Evolutionary conservation across 176 grass and related monocot species (phyloP).

Genomic region (Poa pratensis): DNA sequence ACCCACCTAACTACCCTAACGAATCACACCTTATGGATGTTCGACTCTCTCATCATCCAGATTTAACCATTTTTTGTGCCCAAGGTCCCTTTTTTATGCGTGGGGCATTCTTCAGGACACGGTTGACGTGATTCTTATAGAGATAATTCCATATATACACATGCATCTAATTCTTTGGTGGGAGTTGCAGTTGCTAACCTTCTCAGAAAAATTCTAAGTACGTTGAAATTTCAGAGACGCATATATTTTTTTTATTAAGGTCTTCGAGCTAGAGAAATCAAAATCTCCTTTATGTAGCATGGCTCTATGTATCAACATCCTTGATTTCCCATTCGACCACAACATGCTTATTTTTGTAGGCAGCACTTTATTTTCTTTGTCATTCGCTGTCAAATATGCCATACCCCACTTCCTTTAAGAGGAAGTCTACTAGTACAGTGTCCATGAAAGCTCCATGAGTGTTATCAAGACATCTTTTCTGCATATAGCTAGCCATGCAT

Average conservation of each 20-base stretch:
- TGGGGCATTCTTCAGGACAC: background rate
- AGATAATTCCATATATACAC: background rate
- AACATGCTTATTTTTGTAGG: constrained; percentile 12
- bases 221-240: background rate
- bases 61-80: background rate
- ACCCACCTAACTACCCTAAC: no score
- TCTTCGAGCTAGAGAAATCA: background rate
- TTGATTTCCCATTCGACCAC: constrained; percentile 29
- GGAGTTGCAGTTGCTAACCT: background rate
- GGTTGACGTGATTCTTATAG: background rate
- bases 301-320: background rate
- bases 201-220: background rate
- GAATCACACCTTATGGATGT: no score
- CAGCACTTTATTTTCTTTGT: background rate
- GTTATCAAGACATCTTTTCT: constrained; percentile 38
- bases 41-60: background rate
- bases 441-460: constrained; percentile 49
- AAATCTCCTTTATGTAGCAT: constrained; percentile 18
- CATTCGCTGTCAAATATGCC: constrained; percentile 40
- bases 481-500: constrained; percentile 4
- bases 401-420: constrained; percentile 53
- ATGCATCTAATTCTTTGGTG: background rate
- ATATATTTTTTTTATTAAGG: background rate
- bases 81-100: no score
- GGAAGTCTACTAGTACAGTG: constrained; percentile 60